Base-by-base conservation (phyloP, 495 filamentous ascomycete species). In the Aspergillus diversus region DNA sequence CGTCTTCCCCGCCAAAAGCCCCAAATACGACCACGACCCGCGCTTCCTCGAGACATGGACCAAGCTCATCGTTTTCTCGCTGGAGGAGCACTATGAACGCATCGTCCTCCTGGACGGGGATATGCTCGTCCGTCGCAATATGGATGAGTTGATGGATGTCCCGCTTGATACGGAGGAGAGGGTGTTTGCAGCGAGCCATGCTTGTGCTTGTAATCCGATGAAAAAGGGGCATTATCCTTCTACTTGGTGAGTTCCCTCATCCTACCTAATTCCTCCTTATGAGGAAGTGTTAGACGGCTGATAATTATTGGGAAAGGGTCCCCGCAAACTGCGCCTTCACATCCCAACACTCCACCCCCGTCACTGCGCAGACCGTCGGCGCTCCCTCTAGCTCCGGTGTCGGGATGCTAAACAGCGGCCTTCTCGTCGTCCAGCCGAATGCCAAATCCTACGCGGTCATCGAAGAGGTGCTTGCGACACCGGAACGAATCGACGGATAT, bases 81-180 rank as follows among this genome's bases (percentile, higher is more conserved):
- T 94, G 7, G 74, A 75, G 12, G 47, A 90, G 13, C 84, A 90
- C 64, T 94, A 90, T 74, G 83, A 88, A 5, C 81, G 90, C 13
- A 82, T 96, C 21, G 86, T 93, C 16, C 86, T 89, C 71, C 81
- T 96, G n/a, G 92, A 96, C 73, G 87, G 87, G 66, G 92, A 96
- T 73, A 96, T 94, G 92, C 67, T 94, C 21, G 84, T 91, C 5
- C 75, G 86, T 55, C 75, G 79, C 60, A 92, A 92, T 70, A 94
- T 96, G 89, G 92, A 96, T 69, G 91, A 93, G 73, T 75, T 96
- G 55, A 93, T 94, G 90, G 86, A 90, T 5, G 33, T 95, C 6
- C 72, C 81, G 65, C 81, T 95, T 15, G 90, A 93, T 70, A 66
- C 74, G 46, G 87, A 84, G 8, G 57, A 80, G 47, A 77, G 81